Evolutionary conservation across 305 asterid genomes (phyloP).

Genomic region (Rubia occidens): DNA sequence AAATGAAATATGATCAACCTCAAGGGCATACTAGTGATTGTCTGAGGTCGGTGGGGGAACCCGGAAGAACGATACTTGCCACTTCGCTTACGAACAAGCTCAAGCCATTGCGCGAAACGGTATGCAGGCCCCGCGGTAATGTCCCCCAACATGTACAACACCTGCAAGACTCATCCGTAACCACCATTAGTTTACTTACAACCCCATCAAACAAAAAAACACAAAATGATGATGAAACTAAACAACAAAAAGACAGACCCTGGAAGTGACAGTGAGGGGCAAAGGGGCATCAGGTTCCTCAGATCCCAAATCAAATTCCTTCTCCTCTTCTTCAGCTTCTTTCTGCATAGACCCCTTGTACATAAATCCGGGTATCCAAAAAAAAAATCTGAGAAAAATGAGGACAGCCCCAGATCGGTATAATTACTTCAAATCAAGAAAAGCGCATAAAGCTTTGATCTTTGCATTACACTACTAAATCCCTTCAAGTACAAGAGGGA

Average conservation of each 20-base stretch:
- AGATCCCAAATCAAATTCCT: slow-evolving; percentile 58
- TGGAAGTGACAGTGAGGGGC: slow-evolving; percentile 91
- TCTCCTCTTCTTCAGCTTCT: slow-evolving; percentile 52
- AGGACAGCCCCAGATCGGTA: slow-evolving; percentile 35
- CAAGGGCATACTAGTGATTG: slow-evolving; percentile 47
- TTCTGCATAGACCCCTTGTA: slow-evolving; percentile 53
- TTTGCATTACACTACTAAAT: slow-evolving; percentile 1
- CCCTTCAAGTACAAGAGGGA: slow-evolving; percentile 12
- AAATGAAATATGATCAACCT: slow-evolving; percentile 38
- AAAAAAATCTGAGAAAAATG: neutral
- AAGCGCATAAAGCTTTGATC: neutral
- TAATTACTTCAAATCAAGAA: slow-evolving; percentile 7
- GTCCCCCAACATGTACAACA: slow-evolving; percentile 94
- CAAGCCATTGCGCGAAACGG: slow-evolving; percentile 94
- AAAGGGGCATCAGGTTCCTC: slow-evolving; percentile 66
- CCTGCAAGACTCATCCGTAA: slow-evolving; percentile 42
- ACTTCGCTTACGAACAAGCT: slow-evolving; percentile 86
- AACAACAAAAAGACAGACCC: slow-evolving; percentile 34
- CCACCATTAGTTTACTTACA: neutral
- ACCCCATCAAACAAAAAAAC: neutral
- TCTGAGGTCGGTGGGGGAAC: slow-evolving; percentile 60
- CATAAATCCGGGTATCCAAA: slow-evolving; percentile 5
- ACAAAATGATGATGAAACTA: neutral
- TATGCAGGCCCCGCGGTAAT: slow-evolving; percentile 88
- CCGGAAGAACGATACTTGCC: slow-evolving; percentile 74